These are phyloP conservation scores for Castanopsis chinensis DNA, from an alignment of 306 rosid species.

Conservation along the genomic window DNA sequence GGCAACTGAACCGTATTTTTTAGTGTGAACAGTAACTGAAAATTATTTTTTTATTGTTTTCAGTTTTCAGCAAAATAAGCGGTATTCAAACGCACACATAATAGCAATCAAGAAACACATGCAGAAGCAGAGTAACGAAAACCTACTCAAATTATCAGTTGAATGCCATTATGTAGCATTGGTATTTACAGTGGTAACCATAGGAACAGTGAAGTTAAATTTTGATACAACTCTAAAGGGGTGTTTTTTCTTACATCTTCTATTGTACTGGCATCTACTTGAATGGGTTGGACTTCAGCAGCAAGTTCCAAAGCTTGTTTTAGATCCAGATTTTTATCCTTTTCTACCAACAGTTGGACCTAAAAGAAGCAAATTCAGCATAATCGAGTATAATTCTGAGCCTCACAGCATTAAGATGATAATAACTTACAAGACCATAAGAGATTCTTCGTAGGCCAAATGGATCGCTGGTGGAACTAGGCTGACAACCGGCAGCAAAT, in stretches of 20 bases:
- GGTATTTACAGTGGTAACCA: not conserved
- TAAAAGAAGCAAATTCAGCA: conserved; percentile 32
- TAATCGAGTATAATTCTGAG: conserved; percentile 10
- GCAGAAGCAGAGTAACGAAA: not conserved
- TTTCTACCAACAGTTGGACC: conserved; percentile 91
- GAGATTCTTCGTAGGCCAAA: conserved; percentile 93
- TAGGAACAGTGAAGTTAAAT: not conserved
- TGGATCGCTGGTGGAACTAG: conserved; percentile 85
- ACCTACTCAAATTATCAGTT: not conserved
- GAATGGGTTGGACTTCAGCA: conserved; percentile 63
- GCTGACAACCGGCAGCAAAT: conserved; percentile 94
- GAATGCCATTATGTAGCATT: not conserved
- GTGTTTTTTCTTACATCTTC: conserved; percentile 53
- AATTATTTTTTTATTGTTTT: too few relatives aligned
- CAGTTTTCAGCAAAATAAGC: too few relatives aligned
- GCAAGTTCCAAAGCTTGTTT: conserved; percentile 75
- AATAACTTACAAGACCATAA: conserved; percentile 83
- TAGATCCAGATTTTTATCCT: conserved; percentile 70
- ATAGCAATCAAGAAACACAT: not conserved
- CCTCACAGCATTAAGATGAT: conserved; percentile 22
- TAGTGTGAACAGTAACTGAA: too few relatives aligned
- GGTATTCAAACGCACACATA: too few relatives aligned
- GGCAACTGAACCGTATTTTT: too few relatives aligned
- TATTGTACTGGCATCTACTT: conserved; percentile 51
- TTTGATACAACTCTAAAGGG: not conserved